Evolutionary conservation across 2,329 filamentous ascomycete genomes (phyloP).

Genomic region (Cercospora sesami): DNA sequence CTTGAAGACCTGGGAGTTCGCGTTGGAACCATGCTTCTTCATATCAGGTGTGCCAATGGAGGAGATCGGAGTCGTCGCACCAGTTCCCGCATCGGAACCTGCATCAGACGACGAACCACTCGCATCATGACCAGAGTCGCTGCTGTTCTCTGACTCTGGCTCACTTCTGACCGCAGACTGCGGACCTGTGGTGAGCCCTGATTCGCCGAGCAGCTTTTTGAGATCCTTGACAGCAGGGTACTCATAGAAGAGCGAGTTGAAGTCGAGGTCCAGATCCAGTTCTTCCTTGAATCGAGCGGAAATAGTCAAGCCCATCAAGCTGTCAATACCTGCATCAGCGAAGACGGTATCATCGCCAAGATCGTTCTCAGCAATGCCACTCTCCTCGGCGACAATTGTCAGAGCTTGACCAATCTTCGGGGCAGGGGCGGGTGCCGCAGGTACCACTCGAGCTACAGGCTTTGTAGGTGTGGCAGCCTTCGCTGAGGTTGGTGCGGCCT

Average conservation of each 20-base stretch:
- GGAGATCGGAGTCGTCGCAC: not conserved
- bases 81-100: not conserved
- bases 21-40: not conserved
- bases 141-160: not conserved
- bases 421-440: not conserved
- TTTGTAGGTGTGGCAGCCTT: not conserved
- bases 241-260: not conserved
- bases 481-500: not conserved
- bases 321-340: conserved; percentile 40
- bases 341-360: conserved; percentile 35
- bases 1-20: not conserved
- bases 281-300: not conserved
- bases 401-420: conserved; percentile 25
- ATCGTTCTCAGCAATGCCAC: conserved; percentile 24
- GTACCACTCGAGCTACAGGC: not conserved
- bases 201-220: not conserved
- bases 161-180: not conserved
- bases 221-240: not conserved
- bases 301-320: not conserved
- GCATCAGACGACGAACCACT: not conserved
- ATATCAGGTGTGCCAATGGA: not conserved
- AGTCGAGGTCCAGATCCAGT: not conserved
- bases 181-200: not conserved
- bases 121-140: not conserved
- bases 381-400: conserved; percentile 36